Conservation (phyloP, 2,329 filamentous ascomycete species). For the Fusarium concolor region DNA sequence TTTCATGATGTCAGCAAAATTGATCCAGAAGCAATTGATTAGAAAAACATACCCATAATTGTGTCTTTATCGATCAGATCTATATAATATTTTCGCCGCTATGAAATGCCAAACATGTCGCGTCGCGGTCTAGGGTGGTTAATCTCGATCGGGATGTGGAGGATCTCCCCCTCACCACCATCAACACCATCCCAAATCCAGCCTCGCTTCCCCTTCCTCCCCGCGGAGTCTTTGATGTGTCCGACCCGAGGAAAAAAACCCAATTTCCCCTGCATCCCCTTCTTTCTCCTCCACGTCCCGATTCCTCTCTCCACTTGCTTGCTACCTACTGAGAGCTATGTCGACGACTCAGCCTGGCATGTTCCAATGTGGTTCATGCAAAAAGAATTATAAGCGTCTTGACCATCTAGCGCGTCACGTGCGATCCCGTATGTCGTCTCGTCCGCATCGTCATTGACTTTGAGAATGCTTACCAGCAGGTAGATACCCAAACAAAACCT, state of each 20-base stretch:
- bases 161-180: neutral
- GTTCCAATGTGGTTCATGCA: slow-evolving; percentile 47
- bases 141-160: slow-evolving; percentile 22
- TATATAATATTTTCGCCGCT: neutral
- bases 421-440: slow-evolving; percentile 46
- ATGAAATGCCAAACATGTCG: too few species aligned
- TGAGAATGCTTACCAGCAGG: neutral
- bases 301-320: slow-evolving; percentile 19
- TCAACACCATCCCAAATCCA: neutral
- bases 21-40: too few species aligned
- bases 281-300: slow-evolving; percentile 28
- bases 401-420: slow-evolving; percentile 51
- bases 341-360: slow-evolving; percentile 32
- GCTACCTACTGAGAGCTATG: neutral
- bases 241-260: slow-evolving; percentile 22
- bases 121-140: slow-evolving; percentile 1
- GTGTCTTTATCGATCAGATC: neutral
- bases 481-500: slow-evolving; percentile 50
- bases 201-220: neutral
- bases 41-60: slow-evolving; percentile 2
- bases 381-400: slow-evolving; percentile 46
- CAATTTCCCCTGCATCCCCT: slow-evolving; percentile 13
- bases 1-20: slow-evolving; percentile 9
- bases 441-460: neutral
- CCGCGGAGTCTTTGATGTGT: slow-evolving; percentile 8